A percentile compares a stretch with the other conserved stretches of the same genome.
These are phyloP conservation scores for Kokia cookei DNA, from an alignment of 441 rosid genomes.

Conservation along the genomic window DNA sequence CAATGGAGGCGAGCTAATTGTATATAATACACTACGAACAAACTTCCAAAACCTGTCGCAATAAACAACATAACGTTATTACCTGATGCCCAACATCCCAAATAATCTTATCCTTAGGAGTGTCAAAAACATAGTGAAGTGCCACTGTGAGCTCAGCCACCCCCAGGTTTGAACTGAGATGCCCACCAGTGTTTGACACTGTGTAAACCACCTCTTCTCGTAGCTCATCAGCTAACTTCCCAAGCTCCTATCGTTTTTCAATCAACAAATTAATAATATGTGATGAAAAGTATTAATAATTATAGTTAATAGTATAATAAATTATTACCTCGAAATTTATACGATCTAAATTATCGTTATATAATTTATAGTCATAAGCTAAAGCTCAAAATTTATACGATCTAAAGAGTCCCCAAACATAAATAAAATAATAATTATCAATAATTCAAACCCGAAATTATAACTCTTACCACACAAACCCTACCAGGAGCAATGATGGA, in stretches of 20 bases:
- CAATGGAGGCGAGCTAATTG: not conserved
- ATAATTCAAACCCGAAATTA: no score
- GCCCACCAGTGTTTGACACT: conserved; percentile 52
- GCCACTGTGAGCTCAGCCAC: conserved; percentile 47
- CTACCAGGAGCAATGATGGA: no score
- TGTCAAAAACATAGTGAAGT: conserved; percentile 45
- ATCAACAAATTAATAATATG: not conserved
- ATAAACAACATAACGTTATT: not conserved
- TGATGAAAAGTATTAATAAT: not conserved
- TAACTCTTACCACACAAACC: no score
- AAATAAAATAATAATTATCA: no score
- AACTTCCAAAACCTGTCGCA: no score
- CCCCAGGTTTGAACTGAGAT: conserved; percentile 46
- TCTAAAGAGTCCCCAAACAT: no score
- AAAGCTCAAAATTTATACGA: no score
- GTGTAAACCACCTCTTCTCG: conserved; percentile 33
- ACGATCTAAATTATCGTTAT: no score
- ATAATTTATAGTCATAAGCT: no score
- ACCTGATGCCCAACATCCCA: conserved; percentile 68
- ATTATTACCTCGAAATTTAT: conserved; percentile 25
- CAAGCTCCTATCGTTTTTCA: conserved; percentile 29
- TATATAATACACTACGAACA: no score
- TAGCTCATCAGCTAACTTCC: conserved; percentile 27
- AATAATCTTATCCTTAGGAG: conserved; percentile 41
- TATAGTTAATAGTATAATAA: not conserved